Percentiles rank a stretch among this genome's conserved stretches.
Conservation (phyloP, 768 basidiomycete genomes). For the Psilocybe sp. region DNA sequence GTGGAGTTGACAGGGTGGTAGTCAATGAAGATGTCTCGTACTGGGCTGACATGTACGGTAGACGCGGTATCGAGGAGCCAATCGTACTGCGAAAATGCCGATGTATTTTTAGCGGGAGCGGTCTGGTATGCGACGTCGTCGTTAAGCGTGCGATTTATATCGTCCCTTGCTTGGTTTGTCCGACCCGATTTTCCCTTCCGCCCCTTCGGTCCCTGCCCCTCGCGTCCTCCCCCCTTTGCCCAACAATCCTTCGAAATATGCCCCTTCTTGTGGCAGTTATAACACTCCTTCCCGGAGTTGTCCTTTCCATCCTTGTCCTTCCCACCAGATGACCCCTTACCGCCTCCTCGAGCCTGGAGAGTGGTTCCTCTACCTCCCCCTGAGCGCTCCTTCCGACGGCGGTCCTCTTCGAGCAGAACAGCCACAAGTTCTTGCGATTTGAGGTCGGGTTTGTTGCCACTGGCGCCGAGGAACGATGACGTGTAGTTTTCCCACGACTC, state of each 20-base stretch:
- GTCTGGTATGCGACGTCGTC: slow-evolving; percentile 1
- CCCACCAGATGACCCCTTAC: neutral
- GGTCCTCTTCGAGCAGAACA: slow-evolving; percentile 19
- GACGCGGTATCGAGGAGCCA: slow-evolving; percentile 18
- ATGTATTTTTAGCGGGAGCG: neutral
- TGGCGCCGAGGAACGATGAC: slow-evolving; percentile 18
- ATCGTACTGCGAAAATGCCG: slow-evolving; percentile 12
- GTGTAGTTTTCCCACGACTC: slow-evolving; percentile 26
- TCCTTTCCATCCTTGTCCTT: neutral
- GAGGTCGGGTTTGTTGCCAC: slow-evolving; percentile 12
- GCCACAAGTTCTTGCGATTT: slow-evolving; percentile 20
- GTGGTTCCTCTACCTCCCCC: neutral
- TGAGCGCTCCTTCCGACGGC: neutral
- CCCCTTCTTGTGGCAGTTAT: slow-evolving; percentile 30
- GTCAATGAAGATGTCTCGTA: slow-evolving; percentile 10
- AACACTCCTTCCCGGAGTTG: slow-evolving; percentile 5
- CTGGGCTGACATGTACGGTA: slow-evolving; percentile 14
- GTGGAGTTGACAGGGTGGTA: slow-evolving; percentile 7
- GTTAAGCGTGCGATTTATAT: slow-evolving; percentile 2
- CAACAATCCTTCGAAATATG: slow-evolving; percentile 20
- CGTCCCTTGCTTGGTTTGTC: slow-evolving; percentile 8
- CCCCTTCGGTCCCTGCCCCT: slow-evolving; percentile 28
- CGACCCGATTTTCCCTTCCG: slow-evolving; percentile 7
- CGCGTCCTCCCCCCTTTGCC: slow-evolving; percentile 28
- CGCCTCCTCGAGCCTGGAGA: neutral